These are phyloP conservation scores for Claviceps lovelessii DNA, from an alignment of 2,329 filamentous ascomycete species.

Conservation along the genomic window DNA sequence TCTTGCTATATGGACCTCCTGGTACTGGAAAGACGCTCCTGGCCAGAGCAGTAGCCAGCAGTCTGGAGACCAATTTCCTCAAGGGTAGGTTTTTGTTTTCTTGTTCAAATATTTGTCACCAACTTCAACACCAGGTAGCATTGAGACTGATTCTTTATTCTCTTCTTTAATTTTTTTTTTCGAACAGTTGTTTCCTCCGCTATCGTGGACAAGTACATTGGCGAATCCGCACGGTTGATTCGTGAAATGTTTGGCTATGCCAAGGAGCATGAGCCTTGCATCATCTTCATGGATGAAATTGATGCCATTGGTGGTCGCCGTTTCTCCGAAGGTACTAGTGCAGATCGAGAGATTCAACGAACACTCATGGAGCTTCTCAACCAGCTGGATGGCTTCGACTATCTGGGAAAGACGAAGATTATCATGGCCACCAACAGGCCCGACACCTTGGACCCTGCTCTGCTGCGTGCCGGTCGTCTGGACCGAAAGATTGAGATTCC, in stretches of 20 bases:
- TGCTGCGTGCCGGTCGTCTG: slow-evolving; percentile 81
- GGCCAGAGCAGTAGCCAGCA: slow-evolving; percentile 87
- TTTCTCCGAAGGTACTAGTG: slow-evolving; percentile 94
- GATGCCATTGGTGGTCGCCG: slow-evolving; percentile 93
- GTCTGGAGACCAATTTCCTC: slow-evolving; percentile 93
- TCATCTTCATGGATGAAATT: slow-evolving; percentile 99
- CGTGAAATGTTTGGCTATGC: slow-evolving; percentile 99
- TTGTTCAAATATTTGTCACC: not conserved
- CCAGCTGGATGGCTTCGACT: slow-evolving; percentile 97
- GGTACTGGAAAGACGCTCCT: slow-evolving; percentile 94
- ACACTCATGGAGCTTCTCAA: slow-evolving; percentile 98
- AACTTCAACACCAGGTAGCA: not conserved
- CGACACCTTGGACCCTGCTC: slow-evolving; percentile 84
- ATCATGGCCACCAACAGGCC: slow-evolving; percentile 99
- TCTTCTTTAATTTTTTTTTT: too few species aligned
- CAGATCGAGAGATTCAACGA: slow-evolving; percentile 94
- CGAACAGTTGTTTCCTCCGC: slow-evolving; percentile 81
- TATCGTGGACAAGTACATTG: slow-evolving; percentile 99
- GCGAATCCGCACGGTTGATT: slow-evolving; percentile 91
- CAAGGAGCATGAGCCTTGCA: slow-evolving; percentile 97
- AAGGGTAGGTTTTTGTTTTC: slow-evolving; percentile 51
- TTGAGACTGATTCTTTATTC: slow-evolving; percentile 8
- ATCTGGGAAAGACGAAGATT: slow-evolving; percentile 98
- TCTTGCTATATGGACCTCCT: slow-evolving; percentile 86
- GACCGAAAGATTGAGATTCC: slow-evolving; percentile 98